These are phyloP conservation scores for Ganoderma lucidum DNA, from an alignment of 1,284 basidiomycete species.

Conservation along the genomic window DNA sequence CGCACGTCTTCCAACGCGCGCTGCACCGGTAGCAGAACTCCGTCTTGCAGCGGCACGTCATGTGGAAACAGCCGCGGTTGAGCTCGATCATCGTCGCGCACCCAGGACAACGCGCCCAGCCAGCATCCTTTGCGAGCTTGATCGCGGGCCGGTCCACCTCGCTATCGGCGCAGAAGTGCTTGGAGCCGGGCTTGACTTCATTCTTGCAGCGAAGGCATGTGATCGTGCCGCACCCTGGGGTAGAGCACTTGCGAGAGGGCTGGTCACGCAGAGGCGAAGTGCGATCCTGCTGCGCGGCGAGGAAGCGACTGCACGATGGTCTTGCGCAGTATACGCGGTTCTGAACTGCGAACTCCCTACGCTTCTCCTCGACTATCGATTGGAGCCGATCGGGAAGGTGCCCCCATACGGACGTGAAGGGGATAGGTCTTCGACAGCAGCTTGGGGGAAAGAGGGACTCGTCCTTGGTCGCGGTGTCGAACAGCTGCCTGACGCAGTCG, in stretches of 20 bases:
- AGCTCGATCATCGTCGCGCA: constrained; percentile 48
- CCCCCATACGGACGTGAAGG: constrained; percentile 35
- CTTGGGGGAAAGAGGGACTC: constrained; percentile 48
- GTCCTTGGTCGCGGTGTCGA: constrained; percentile 42
- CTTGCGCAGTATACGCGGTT: constrained; percentile 49
- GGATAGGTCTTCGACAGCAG: constrained; percentile 48
- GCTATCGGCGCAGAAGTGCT: constrained; percentile 32
- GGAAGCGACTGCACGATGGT: constrained; percentile 44
- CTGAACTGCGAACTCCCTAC: constrained; percentile 40
- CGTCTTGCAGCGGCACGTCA: constrained; percentile 45
- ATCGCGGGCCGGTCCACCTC: constrained; percentile 38
- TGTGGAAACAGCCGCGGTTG: constrained; percentile 47
- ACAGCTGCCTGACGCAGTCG: constrained; percentile 42
- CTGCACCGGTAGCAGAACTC: constrained; percentile 56
- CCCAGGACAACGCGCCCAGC: constrained; percentile 55
- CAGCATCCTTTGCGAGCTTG: constrained; percentile 41
- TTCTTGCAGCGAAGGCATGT: constrained; percentile 39
- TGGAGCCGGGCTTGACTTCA: constrained; percentile 17
- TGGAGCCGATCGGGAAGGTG: constrained; percentile 35
- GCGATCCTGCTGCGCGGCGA: constrained; percentile 38
- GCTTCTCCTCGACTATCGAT: constrained; percentile 37
- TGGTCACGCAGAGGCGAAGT: not conserved
- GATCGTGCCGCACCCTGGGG: constrained; percentile 28
- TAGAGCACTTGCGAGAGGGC: constrained; percentile 26
- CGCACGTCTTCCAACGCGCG: constrained; percentile 57